Base-by-base conservation (phyloP, 2,329 filamentous ascomycete species). In the Trichoderma breve region DNA sequence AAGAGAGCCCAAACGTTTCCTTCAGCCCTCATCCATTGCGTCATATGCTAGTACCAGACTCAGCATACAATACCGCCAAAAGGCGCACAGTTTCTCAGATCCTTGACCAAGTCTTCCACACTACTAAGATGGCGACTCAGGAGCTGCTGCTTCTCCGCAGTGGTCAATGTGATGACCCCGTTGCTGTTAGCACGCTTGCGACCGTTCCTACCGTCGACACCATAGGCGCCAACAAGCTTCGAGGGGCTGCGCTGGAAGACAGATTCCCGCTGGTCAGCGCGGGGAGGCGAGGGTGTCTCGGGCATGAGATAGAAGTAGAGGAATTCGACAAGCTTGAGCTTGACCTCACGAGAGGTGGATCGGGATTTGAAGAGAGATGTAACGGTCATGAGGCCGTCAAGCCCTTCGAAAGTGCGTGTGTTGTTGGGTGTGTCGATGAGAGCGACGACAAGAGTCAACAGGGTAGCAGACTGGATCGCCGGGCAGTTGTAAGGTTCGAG, bases 231-330 rank as follows among this genome's bases (percentile, higher is more conserved):
- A 3, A 86, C 86, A 15, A 92, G 83, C 82, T 93, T 93, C 81
- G 88, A 92, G 1, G 91, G 90, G 78, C 89, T 92, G 73, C 90
- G 87, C 81, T 91, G 89, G 73, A 90, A 81, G 78, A 86, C 78
- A 2, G 84, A 85, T 72, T 82, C 81, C 64, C 81, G 82, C 65
- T 81, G 80, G 24, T 81, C 83, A 73, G 86, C 84, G 73, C 83
- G 82, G 6, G 88, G 86, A 74, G 87, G 86, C 24, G 87, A 84
- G 58, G 87, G 90, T 0, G 89, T 89, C 83, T 99, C 96, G 65
- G 95, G 95, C 92, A 98, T 97, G 76, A 99, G 91, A 82, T 98
- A 99, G 82, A 98, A 98, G 85, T 98, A 98, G 66, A 99, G 84
- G 80, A 98, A 98, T 82, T 98, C 96, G 76, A 98, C 91, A n/a